Base-by-base conservation (phyloP, 345 rosid genomes). In the Ricinus communis region DNA sequence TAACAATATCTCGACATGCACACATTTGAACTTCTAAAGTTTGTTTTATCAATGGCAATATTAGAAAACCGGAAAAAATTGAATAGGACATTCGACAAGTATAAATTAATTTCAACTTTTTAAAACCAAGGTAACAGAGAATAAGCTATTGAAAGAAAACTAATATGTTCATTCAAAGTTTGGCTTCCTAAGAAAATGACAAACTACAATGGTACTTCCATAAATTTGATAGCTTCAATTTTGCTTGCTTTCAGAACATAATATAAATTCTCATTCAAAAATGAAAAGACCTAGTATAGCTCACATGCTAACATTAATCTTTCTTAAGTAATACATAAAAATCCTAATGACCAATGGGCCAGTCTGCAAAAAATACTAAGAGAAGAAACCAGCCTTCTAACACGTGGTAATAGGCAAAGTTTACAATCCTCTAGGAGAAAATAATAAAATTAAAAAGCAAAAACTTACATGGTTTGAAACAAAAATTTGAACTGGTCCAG, bases 401-500 rank as follows among this genome's bases (percentile, higher is more conserved):
- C 12, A 11, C 1, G 52, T 13, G 4, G 69, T 5, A 41, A 30
- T 11, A 1, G 15, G 16, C 41, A 45, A 7, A 41, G 36, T 33
- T 64, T n/a, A 41, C 24, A 46, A 45, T 14, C 56, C 46, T 30
- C 21, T n/a, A 56, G 18, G 56, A 49, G 47, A 21, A 14, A 54
- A 13, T 10, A 12, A 53, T 54, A 30, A 55, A 41, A 27, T n/a
- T 54, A 64, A 27, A 51, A n/a, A n/a, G 46, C 30, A 22, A 57
- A n/a, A 50, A 76, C 93, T 85, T 69, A 90, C 98, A 74, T 94
- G 98, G 79, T 88, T 94, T 21, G 98, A 94, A 79, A 91, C 93
- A 76, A 94, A 94, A 60, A 94, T 85, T 83, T 94, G 96, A 83
- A 94, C 97, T n/a, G 97, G 98, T 0, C 97, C 97, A 73, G 96